A percentile compares a stretch with the other conserved stretches of the same genome.
These are phyloP conservation scores for Elsinoe batatas DNA, from an alignment of 2,329 filamentous ascomycete species.

Conservation along the genomic window DNA sequence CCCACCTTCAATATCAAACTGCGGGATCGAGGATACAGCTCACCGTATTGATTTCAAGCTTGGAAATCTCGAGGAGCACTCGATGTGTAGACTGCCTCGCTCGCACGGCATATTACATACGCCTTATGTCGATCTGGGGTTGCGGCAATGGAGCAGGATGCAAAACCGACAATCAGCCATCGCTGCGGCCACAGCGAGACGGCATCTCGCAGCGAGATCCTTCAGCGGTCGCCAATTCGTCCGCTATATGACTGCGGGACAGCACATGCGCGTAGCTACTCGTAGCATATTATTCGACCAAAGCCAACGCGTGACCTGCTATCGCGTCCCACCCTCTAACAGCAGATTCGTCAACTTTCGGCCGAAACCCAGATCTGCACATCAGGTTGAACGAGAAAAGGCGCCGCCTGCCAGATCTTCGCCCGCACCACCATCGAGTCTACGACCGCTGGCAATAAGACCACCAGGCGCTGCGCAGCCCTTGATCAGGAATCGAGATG, in stretches of 20 bases:
- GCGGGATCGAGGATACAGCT: neutral
- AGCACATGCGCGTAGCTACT: too few relatives aligned
- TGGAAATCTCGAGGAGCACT: neutral
- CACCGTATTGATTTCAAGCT: neutral
- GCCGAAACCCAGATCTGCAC: neutral
- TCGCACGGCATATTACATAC: neutral
- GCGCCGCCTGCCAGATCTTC: neutral
- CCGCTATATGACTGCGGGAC: too few relatives aligned
- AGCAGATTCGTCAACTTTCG: neutral
- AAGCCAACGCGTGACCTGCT: too few relatives aligned
- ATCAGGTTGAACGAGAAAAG: neutral
- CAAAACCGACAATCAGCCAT: neutral
- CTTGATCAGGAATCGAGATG: too few relatives aligned
- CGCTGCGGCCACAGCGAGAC: neutral
- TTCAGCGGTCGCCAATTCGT: too few relatives aligned
- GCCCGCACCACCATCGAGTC: neutral
- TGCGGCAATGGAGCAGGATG: slow-evolving; percentile 1
- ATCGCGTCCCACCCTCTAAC: too few relatives aligned
- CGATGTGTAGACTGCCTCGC: neutral
- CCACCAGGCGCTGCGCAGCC: too few relatives aligned
- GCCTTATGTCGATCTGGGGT: neutral
- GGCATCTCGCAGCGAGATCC: neutral
- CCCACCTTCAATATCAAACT: slow-evolving; percentile 3
- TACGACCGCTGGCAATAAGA: neutral
- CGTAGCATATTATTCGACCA: too few relatives aligned